phyloP scores from a whole-genome alignment of 179 eudicot genomes.

The Spergularia azorica region DNA sequence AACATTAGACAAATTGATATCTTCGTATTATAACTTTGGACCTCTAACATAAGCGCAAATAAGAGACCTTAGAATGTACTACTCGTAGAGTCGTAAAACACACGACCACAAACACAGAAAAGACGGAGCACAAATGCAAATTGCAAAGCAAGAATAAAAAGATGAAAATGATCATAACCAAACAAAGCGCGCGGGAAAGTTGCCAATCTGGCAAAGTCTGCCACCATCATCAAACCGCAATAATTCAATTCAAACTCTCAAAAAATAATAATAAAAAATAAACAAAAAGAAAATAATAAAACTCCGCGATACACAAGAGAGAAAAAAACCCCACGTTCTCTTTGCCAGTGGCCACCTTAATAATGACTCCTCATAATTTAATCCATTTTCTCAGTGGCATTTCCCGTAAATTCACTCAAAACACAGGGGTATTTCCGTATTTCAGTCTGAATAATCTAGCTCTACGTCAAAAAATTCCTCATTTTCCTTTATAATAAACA shows the following conservation, averaged over 20 bases:
- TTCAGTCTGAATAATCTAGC: background rate
- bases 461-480: background rate
- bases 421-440: background rate
- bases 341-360: background rate
- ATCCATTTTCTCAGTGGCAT: background rate
- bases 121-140: background rate
- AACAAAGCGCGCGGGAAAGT: slow-evolving; percentile 29
- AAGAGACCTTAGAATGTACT: no score
- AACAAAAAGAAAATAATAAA: background rate
- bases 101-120: background rate
- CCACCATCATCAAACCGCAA: slow-evolving; percentile 6
- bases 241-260: background rate
- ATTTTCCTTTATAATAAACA: no score
- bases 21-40: no score
- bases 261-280: background rate
- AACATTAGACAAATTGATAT: no score
- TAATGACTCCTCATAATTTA: background rate
- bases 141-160: background rate
- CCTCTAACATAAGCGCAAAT: no score
- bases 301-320: no score
- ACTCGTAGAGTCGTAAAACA: no score
- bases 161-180: slow-evolving; percentile 5
- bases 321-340: background rate
- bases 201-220: slow-evolving; percentile 16
- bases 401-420: background rate